Evolutionary conservation across 208 protist species (phyloP).

Genomic region (Leishmania mexicana): DNA sequence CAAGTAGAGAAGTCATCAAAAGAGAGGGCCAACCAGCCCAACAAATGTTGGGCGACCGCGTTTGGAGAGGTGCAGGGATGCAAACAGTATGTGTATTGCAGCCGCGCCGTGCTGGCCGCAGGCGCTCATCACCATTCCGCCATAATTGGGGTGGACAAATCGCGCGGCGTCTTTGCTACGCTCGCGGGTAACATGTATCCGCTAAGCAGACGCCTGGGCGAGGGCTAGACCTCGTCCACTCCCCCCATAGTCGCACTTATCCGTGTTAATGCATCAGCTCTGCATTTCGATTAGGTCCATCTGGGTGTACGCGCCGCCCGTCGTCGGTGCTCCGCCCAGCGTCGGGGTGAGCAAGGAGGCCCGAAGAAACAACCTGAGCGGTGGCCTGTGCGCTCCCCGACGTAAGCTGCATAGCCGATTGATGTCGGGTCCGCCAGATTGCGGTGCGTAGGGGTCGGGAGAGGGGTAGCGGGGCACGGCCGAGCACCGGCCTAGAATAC

Average conservation of each 20-base stretch:
- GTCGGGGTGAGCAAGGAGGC: not conserved
- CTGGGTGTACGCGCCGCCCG: not conserved
- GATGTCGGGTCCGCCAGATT: no score
- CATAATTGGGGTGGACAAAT: not conserved
- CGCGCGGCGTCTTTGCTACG: not conserved
- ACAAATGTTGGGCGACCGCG: not conserved
- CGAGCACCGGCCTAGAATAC: not conserved
- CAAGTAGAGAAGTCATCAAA: not conserved
- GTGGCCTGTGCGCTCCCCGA: no score
- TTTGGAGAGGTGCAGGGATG: not conserved
- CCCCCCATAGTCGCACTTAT: not conserved
- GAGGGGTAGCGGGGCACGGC: not conserved
- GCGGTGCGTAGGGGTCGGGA: no score
- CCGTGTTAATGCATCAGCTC: not conserved
- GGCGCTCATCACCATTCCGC: not conserved
- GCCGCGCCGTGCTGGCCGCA: not conserved
- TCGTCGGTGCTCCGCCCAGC: not conserved
- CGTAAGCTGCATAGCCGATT: no score
- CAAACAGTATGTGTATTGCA: not conserved
- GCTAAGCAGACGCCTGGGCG: not conserved
- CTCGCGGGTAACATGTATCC: not conserved
- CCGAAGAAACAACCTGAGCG: not conserved
- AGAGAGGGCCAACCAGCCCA: not conserved
- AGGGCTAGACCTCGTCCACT: not conserved
- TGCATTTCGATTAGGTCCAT: not conserved